phyloP scores from a whole-genome alignment of 1,284 basidiomycete species.

The Phylloboletellus chloephorus region DNA sequence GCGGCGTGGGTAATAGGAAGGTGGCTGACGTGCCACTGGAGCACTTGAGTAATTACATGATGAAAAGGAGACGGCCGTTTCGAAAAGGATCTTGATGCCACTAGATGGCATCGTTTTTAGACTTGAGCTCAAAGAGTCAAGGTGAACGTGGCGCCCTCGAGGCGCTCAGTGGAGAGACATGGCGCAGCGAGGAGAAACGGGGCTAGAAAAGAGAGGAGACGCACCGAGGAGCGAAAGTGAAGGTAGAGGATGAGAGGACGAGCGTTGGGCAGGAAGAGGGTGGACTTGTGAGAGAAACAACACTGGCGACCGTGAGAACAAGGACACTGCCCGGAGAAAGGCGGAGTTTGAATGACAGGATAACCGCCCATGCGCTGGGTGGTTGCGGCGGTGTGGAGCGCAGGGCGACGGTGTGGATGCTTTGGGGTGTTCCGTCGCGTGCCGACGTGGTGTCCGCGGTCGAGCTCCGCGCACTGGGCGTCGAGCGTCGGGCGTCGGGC shows the following conservation, averaged over 20 bases:
- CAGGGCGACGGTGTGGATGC: no score
- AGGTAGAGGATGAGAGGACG: conserved; percentile 15
- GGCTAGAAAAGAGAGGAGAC: conserved; percentile 11
- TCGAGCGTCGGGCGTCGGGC: no score
- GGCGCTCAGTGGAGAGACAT: conserved; percentile 17
- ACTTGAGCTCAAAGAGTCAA: conserved; percentile 7
- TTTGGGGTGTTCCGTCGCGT: no score
- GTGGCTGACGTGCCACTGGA: conserved; percentile 26
- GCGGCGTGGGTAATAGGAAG: conserved; percentile 15
- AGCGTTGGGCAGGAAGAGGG: conserved; percentile 26
- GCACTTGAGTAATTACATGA: conserved; percentile 1
- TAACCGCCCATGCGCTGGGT: conserved; percentile 10
- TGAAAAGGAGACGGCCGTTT: neutral
- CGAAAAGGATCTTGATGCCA: conserved; percentile 6
- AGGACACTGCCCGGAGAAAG: conserved; percentile 22
- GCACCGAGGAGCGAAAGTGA: conserved; percentile 21
- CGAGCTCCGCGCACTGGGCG: no score
- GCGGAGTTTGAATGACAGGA: conserved; percentile 26
- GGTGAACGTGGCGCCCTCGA: conserved; percentile 29
- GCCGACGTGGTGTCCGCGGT: no score
- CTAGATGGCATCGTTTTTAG: conserved; percentile 7
- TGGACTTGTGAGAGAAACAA: conserved; percentile 31
- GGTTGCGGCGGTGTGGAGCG: no score
- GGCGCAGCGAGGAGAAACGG: conserved; percentile 8
- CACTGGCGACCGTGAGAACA: conserved; percentile 32